Evolutionary conservation across 495 filamentous ascomycete genomes (phyloP), one percentile per base, ranked within the genome.

Genomic region (Geopyxis carbonaria): DNA sequence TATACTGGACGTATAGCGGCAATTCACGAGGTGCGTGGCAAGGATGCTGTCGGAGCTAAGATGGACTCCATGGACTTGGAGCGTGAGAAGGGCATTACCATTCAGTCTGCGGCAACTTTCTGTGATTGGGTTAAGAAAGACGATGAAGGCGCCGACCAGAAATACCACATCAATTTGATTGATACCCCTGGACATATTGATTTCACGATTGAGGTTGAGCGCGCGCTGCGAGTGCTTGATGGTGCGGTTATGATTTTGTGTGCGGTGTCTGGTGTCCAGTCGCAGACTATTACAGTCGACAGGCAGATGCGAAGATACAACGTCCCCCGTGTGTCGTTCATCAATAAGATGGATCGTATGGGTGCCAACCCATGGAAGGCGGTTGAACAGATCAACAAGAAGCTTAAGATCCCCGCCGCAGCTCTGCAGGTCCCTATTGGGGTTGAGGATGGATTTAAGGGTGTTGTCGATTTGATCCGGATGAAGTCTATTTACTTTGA

Each of bases 11-110:
- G 89, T 55, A 91, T 92, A 63, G 87, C 87, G 56, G 71, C 84
- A 4, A 95, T 99, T 48, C 91, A 99, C 62, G 91, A 99, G 63
- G 91, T 99, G 22, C 73, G 91, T 46, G 91, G 91, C 24, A 83
- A 83, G 49, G 91, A 99, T 64, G 73, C 78, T 25, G 84, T 95
- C 14, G 91, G 91, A 49, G 91, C 91, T 32, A 99, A 99, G 64
- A 99, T 99, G 91, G 91, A 99, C 67, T 93, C 85, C 6, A 99
- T 99, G 91, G 91, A 95, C 34, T 63, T 99, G 45, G 91, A 99
- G 61, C 70, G 89, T 57, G 89, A 97, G 56, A 89, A 94, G 67
- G 89, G 89, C 56, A 97, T 97, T 57, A 97, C 89, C 40, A 97
- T 97, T 47, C 87, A 97, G 63, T 93, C 85, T 38, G 89, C 89